These are phyloP conservation scores for Aspergillus felis DNA, from an alignment of 2,329 filamentous ascomycete species.

Conservation along the genomic window DNA sequence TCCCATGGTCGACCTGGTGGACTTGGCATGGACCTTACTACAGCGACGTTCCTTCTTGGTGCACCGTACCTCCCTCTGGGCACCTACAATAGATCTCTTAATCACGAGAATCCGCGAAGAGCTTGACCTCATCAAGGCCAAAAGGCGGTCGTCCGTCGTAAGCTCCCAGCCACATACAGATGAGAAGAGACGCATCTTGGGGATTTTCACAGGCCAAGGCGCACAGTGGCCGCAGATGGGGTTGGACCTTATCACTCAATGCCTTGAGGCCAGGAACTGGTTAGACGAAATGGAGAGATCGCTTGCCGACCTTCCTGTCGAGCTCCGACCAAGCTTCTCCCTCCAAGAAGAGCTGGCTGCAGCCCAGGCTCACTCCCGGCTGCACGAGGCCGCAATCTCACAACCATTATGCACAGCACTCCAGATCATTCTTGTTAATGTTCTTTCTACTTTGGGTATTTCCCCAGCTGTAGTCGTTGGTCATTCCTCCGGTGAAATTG, in stretches of 20 bases:
- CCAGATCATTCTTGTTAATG: conserved; percentile 25
- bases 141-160: too few relatives aligned
- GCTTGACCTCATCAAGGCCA: too few relatives aligned
- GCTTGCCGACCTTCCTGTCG: too few relatives aligned
- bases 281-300: too few relatives aligned
- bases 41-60: too few relatives aligned
- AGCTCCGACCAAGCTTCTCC: too few relatives aligned
- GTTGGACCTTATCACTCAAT: too few relatives aligned
- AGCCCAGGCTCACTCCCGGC: conserved; percentile 13
- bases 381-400: conserved; percentile 19
- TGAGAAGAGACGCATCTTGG: not conserved
- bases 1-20: too few relatives aligned
- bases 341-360: conserved; percentile 12
- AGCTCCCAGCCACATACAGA: not conserved
- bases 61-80: too few relatives aligned
- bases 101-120: too few relatives aligned
- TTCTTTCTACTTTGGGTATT: conserved; percentile 30
- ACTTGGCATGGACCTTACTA: too few relatives aligned
- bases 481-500: conserved; percentile 52
- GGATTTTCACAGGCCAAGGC: conserved; percentile 4
- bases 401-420: conserved; percentile 25
- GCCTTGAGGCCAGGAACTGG: conserved; percentile 4
- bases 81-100: too few relatives aligned
- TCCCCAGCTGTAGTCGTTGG: conserved; percentile 40
- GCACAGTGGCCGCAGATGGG: not conserved